Evolutionary conservation across 225 moss, liverwort and hornwort genomes (phyloP).

Genomic region (Bryoerythrophyllum caledonicum): DNA sequence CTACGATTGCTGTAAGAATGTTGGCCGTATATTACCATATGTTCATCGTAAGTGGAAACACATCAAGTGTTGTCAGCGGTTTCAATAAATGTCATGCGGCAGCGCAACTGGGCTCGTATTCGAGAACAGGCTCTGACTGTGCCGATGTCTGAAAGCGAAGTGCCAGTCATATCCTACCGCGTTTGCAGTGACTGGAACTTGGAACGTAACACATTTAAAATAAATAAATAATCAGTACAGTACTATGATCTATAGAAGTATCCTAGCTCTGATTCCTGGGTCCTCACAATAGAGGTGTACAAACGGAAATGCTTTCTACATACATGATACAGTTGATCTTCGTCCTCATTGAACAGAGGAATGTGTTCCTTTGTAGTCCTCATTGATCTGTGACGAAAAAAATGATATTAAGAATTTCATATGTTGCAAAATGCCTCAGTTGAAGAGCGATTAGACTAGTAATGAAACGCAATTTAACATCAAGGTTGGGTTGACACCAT

Average conservation of each 20-base stretch:
- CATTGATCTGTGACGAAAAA: background rate
- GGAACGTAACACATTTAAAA: background rate
- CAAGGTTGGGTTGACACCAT: background rate
- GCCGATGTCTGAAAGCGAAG: background rate
- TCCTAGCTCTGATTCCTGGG: background rate
- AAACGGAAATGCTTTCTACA: background rate
- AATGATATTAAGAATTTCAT: background rate
- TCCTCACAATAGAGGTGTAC: background rate
- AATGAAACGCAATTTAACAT: background rate
- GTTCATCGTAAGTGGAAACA: background rate
- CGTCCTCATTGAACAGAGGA: background rate
- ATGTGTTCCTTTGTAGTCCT: too few species aligned
- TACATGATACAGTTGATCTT: background rate
- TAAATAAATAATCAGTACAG: background rate
- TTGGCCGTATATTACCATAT: background rate
- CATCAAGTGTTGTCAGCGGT: conserved; percentile 5
- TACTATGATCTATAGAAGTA: background rate
- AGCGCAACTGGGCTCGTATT: background rate
- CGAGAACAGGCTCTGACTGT: background rate
- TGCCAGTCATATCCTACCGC: background rate
- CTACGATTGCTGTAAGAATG: background rate
- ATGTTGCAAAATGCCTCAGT: background rate
- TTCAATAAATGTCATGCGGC: background rate
- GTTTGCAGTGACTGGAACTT: background rate
- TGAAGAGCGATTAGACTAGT: background rate